phyloP scores from a whole-genome alignment of 192 early-diverging fungal species.

The Backusella westeae region DNA sequence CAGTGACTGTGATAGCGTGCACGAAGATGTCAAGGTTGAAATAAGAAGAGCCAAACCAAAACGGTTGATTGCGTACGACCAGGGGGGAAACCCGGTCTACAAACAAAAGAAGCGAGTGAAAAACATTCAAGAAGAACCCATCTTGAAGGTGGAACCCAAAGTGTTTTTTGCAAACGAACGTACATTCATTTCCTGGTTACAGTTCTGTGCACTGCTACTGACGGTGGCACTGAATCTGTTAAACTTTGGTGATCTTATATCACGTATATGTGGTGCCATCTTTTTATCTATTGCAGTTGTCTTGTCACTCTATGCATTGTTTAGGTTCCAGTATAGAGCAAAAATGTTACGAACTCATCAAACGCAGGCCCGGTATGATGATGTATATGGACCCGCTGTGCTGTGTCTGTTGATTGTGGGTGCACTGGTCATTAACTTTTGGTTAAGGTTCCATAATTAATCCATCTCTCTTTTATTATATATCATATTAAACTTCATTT shows the following conservation, averaged over 20 bases:
- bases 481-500: not conserved
- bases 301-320: conserved; percentile 17
- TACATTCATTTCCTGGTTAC: conserved; percentile 83
- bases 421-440: conserved; percentile 42
- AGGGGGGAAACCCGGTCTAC: not conserved
- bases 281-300: conserved; percentile 24
- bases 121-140: not conserved
- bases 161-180: conserved; percentile 88
- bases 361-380: conserved; percentile 55
- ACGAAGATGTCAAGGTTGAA: not conserved
- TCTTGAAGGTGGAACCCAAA: conserved; percentile 78
- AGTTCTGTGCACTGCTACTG: conserved; percentile 69
- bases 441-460: not conserved
- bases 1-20: not conserved
- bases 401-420: conserved; percentile 67
- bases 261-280: conserved; percentile 57
- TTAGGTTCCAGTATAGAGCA: conserved; percentile 21
- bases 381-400: conserved; percentile 68
- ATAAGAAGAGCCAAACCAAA: not conserved
- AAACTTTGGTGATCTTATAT: conserved; percentile 65
- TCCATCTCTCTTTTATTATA: not conserved
- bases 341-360: conserved; percentile 47
- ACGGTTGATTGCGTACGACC: not conserved
- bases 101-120: not conserved
- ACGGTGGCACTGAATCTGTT: conserved; percentile 69